These are phyloP conservation scores for Apiotrichum siamense DNA, from an alignment of 1,284 basidiomycete species.

Conservation along the genomic window DNA sequence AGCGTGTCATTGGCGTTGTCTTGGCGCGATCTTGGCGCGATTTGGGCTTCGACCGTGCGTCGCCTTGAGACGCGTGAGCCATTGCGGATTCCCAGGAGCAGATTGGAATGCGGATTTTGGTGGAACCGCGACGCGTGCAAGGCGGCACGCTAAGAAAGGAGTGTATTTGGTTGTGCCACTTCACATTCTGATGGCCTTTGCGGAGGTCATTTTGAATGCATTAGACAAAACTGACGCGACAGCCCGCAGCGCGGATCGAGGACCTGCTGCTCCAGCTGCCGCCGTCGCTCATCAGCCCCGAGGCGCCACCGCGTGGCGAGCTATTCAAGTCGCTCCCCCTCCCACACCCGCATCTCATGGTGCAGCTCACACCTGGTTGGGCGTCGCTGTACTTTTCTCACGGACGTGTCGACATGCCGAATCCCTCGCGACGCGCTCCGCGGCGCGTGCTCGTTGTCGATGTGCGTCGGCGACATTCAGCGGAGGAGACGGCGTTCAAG, in stretches of 20 bases:
- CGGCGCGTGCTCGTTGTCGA: conserved; percentile 28
- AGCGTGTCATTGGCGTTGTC: too few relatives aligned
- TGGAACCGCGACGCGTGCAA: too few relatives aligned
- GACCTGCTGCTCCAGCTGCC: conserved; percentile 35
- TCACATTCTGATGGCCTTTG: too few relatives aligned
- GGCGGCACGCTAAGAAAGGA: too few relatives aligned
- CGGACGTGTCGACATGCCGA: conserved; percentile 10
- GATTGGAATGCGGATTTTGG: too few relatives aligned
- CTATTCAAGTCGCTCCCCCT: conserved; percentile 21
- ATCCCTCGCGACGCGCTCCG: conserved; percentile 2
- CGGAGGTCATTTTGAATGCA: too few relatives aligned
- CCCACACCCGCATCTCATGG: conserved; percentile 23
- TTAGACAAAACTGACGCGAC: too few relatives aligned
- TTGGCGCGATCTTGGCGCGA: too few relatives aligned
- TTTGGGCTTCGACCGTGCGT: too few relatives aligned
- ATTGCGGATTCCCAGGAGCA: too few relatives aligned
- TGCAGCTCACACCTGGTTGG: conserved; percentile 35
- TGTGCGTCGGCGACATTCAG: conserved; percentile 19
- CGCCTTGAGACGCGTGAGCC: too few relatives aligned
- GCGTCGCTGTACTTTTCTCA: conserved; percentile 25
- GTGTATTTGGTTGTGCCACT: too few relatives aligned
- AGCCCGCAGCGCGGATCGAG: conserved; percentile 38
- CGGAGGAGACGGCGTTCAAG: conserved; percentile 25
- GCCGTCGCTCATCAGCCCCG: conserved; percentile 11
- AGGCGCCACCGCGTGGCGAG: background rate